phyloP scores from a whole-genome alignment of 1,284 basidiomycete genomes.

The Cystobasidiaceae sp. region DNA sequence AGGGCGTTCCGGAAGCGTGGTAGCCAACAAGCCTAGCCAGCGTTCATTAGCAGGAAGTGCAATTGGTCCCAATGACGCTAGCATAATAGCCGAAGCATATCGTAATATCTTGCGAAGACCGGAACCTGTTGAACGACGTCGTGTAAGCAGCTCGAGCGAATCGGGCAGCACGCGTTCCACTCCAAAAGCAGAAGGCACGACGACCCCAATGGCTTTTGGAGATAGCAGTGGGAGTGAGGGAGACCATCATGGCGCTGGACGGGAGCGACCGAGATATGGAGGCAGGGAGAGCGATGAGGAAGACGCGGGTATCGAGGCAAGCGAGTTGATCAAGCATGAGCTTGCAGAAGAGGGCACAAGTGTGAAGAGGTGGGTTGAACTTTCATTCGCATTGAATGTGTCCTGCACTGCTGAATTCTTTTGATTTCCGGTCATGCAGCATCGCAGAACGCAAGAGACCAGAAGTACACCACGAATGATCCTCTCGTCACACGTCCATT shows the following conservation, averaged over 20 bases:
- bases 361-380: constrained; percentile 11
- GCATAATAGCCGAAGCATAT: constrained; percentile 82
- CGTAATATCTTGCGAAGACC: constrained; percentile 73
- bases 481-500: no score
- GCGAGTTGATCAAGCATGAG: constrained; percentile 33
- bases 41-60: constrained; percentile 14
- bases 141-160: neutral
- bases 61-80: constrained; percentile 61
- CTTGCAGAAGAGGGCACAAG: constrained; percentile 34
- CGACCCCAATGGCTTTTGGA: constrained; percentile 17
- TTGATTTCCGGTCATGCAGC: no score
- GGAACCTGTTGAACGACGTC: no score
- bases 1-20: neutral
- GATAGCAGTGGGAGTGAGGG: neutral
- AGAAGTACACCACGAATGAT: no score
- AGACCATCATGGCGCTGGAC: neutral
- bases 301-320: constrained; percentile 23
- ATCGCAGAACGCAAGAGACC: no score
- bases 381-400: neutral
- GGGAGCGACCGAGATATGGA: neutral
- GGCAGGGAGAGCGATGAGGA: constrained; percentile 12
- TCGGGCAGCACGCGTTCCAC: neutral
- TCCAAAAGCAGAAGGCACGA: constrained; percentile 5
- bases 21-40: constrained; percentile 8
- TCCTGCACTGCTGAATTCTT: no score